Base-by-base conservation (phyloP, 2,329 filamentous ascomycete genomes). In the Aureobasidium zeae region DNA sequence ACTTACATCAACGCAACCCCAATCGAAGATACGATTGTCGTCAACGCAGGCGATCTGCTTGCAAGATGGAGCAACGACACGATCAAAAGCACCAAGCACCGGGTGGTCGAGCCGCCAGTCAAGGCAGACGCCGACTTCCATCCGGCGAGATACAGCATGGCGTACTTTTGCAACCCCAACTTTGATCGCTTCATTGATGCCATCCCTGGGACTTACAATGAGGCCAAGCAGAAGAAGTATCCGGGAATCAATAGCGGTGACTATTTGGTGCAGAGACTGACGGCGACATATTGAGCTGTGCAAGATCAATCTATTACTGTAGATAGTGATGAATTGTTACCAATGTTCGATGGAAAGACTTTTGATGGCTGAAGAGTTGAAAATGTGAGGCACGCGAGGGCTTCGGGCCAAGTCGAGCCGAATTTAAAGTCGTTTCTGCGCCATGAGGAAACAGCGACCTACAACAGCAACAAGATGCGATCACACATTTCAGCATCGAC, bases 121-220 rank as follows among this genome's bases (percentile, higher is more conserved):
- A 60, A 59, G 28, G 49, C 54, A 9, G 59, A 63, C 1, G 67
- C 69, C 12, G 71, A 70, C 3, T 72, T 71, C 13, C 81, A 93
- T 60, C 86, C 86, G 1, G 71, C 86, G 1, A 52, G 69, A 20
- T 95, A 95, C 58, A 89, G 83, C 54, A 81, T 95, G 57, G 88
- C 87, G 54, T 95, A 93, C 65, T 93, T 94, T 60, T 93, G 86
- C 69, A 89, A 93, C 53, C 86, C 86, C 7, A 87, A 93, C 57
- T 82, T 77, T 58, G 75, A 83, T 48, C 75, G 72, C 52, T 67
- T 74, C 44, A 93, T 94, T 51, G 83, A 91, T 53, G 84, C 81
- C 1, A 76, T 94, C 32, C 86, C 86, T 0, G 83, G 84, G 0
- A 94, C 86, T 0, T 89, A 76, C 57, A 70, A 72, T 42, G 63